A percentile compares a stretch with the other conserved stretches of the same genome.
Evolutionary conservation across 75 land plant genomes (phyloP).

Genomic region (Cryptomeria japonica): DNA sequence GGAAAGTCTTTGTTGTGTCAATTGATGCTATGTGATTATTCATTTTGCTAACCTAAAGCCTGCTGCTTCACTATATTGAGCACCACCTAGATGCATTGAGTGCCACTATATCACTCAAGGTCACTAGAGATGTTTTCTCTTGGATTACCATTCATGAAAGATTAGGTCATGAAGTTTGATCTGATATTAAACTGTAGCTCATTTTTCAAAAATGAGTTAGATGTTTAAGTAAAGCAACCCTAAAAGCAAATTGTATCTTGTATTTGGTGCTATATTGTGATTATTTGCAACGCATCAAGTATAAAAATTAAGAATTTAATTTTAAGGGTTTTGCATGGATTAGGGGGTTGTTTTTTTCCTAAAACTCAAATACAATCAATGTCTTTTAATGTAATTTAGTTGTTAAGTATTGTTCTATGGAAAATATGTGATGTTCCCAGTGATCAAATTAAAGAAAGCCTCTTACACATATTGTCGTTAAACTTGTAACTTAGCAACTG

Average conservation of each 20-base stretch:
- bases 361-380: not conserved
- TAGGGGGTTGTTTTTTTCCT: not conserved
- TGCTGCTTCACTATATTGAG: too few species aligned
- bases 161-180: too few species aligned
- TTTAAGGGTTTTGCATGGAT: not conserved
- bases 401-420: not conserved
- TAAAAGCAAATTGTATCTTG: not conserved
- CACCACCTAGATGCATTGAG: too few species aligned
- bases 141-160: too few species aligned
- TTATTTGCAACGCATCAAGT: not conserved
- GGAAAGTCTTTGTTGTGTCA: too few species aligned
- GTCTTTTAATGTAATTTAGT: not conserved
- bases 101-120: too few species aligned
- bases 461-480: not conserved
- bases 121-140: too few species aligned
- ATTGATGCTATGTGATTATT: too few species aligned
- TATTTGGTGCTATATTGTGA: not conserved
- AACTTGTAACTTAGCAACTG: not conserved
- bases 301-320: not conserved
- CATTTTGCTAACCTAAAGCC: too few species aligned
- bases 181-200: too few species aligned
- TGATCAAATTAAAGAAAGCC: not conserved
- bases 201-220: too few species aligned
- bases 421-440: not conserved
- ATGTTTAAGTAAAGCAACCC: too few species aligned